These are phyloP conservation scores for Podospora didyma DNA, from an alignment of 495 filamentous ascomycete genomes.

Conservation along the genomic window DNA sequence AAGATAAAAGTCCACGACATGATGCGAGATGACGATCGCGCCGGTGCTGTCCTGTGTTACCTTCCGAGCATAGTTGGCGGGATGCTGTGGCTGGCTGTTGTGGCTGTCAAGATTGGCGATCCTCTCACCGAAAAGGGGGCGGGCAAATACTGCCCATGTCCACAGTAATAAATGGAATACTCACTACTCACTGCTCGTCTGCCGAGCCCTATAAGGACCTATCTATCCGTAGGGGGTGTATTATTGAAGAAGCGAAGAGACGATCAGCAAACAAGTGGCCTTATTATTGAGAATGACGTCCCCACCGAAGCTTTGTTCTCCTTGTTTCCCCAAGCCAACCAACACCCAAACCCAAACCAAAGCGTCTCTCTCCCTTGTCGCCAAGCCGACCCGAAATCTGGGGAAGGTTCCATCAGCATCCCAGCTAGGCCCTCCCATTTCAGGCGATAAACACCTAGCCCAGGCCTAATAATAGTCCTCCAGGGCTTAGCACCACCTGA, in stretches of 20 bases:
- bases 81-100: not conserved
- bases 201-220: too few relatives aligned
- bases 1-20: not conserved
- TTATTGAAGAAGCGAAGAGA: too few relatives aligned
- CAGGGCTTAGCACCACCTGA: slow-evolving; percentile 1
- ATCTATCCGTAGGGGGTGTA: too few relatives aligned
- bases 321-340: not conserved
- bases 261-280: not conserved
- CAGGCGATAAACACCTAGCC: too few relatives aligned
- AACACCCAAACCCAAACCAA: not conserved
- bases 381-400: slow-evolving; percentile 8
- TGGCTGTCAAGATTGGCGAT: not conserved
- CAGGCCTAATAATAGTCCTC: not conserved
- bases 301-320: not conserved
- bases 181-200: too few relatives aligned
- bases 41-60: not conserved
- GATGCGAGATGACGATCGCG: not conserved
- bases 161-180: too few relatives aligned
- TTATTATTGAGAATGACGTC: too few relatives aligned
- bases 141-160: too few relatives aligned
- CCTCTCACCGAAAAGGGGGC: not conserved
- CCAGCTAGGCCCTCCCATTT: too few relatives aligned
- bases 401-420: not conserved
- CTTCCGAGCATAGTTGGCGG: not conserved
- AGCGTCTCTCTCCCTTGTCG: not conserved